Base-by-base conservation (phyloP, 108 stramenopile species). In the Tribonema minus region DNA sequence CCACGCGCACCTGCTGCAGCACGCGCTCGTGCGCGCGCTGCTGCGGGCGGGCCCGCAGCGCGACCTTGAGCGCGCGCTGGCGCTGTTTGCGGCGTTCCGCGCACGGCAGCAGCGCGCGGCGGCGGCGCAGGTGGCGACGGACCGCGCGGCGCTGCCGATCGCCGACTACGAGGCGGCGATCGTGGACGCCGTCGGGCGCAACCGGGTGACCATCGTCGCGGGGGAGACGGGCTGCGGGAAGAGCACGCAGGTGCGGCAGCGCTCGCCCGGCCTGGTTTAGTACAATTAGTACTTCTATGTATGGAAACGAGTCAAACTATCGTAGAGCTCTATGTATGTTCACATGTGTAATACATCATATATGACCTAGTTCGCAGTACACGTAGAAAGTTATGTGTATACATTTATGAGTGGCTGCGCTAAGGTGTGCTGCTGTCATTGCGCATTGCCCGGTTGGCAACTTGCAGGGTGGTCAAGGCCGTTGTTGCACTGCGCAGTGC, bases 231-330 rank as follows among this genome's bases (percentile, higher is more conserved):
- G 88, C 35, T 80, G 84, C 58, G 88, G 88, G 30, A 88, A 88
- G 76, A 88, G 85, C 29, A 96, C 95, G 7, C 95, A 96, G 80
- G 88, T 94, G 23, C 90, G 91, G 1, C 92, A 92, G n/a, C 4
- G 6, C 27, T 0, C 60, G 26, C 7, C 15, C 28, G 7, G 60
- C 60, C 60, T 28, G 38, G 3, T 30, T n/a, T n/a, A n/a, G n/a
- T n/a, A n/a, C n/a, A n/a, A n/a, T n/a, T n/a, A n/a, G n/a, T n/a
- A n/a, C n/a, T n/a, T n/a, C n/a, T n/a, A n/a, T n/a, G n/a, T n/a
- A n/a, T n/a, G n/a, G n/a, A n/a, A n/a, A n/a, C n/a, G n/a, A n/a
- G n/a, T n/a, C n/a, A n/a, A n/a, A n/a, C n/a, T n/a, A n/a, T n/a
- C n/a, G n/a, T n/a, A n/a, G n/a, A n/a, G n/a, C n/a, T n/a, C n/a